Evolutionary conservation across 2,329 filamentous ascomycete genomes (phyloP), one percentile per base, ranked within the genome.

Genomic region (Tolypocladium endophyticum): DNA sequence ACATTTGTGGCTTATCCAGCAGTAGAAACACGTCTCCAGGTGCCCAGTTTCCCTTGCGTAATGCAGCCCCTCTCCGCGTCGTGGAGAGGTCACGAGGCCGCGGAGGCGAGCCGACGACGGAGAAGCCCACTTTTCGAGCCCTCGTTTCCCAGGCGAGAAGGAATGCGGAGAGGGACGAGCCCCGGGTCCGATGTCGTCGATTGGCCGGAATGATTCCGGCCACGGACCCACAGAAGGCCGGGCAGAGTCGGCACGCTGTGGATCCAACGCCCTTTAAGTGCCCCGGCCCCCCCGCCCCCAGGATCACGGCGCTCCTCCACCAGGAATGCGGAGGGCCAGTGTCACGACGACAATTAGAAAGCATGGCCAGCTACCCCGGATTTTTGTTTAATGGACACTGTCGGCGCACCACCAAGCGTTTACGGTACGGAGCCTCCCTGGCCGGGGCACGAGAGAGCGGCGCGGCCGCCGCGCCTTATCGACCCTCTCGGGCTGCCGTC

Each of bases 131-230:
- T 36, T 54, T 54, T 36, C 38, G 16, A 41, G 38, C 0, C 18
- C 55, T 33, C 33, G 25, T 16, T 56, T 39, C n/a, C 9, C 36
- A 28, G 39, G 39, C 54, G 38, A 38, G 41, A 30, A 57, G 55
- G 45, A 55, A 39, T 59, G 58, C 53, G 50, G 50, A 54, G 47
- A 58, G 47, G 38, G 47, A 58, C 30, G 11, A 28, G 20, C 23
- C 39, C 66, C 67, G 66, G 67, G 55, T 66, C 68, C 68, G 67
- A 66, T 64, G 54, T 68, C 64, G 67, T 64, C 60, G 58, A 52
- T 61, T 68, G 70, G 70, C 70, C 70, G 70, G 70, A 72, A 72
- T 56, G 2, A 57, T 72, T 72, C 70, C 70, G 70, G 70, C 70
- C 70, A 70, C 59, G 55, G 59, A 54, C 61, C 64, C 67, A 65